A percentile compares a stretch with the other conserved stretches of the same genome.
Evolutionary conservation across 2,329 filamentous ascomycete species (phyloP).

Genomic region (Diplocarpon mali): DNA sequence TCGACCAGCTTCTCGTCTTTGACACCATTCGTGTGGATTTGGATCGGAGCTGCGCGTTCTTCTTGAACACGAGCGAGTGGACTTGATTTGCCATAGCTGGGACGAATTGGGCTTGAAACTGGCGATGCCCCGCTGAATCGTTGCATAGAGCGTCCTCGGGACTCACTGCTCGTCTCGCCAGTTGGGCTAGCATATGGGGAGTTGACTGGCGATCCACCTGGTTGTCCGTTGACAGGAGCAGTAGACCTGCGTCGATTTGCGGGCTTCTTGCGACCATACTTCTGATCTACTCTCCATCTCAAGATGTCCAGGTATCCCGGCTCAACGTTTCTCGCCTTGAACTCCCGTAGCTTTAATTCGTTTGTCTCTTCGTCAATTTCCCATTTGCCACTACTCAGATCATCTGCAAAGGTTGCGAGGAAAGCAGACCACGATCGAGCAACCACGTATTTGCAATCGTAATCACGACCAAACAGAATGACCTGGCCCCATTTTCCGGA

Average conservation of each 20-base stretch:
- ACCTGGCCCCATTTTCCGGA: constrained; percentile 91
- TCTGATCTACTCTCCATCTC: constrained; percentile 91
- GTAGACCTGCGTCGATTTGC: constrained; percentile 40
- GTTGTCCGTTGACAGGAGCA: constrained; percentile 23
- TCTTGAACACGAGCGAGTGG: constrained; percentile 67
- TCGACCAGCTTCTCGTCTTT: constrained; percentile 26
- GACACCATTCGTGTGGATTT: constrained; percentile 18
- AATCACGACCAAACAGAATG: constrained; percentile 93
- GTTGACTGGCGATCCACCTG: constrained; percentile 35
- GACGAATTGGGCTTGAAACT: constrained; percentile 51
- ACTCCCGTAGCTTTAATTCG: constrained; percentile 86
- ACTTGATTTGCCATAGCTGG: constrained; percentile 56
- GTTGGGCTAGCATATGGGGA: constrained; percentile 57
- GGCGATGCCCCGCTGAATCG: constrained; percentile 55
- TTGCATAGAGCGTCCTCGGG: constrained; percentile 61
- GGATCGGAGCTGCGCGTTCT: constrained; percentile 35
- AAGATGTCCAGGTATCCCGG: constrained; percentile 91
- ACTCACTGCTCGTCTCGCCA: constrained; percentile 45
- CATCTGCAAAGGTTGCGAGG: constrained; percentile 77
- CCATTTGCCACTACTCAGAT: constrained; percentile 81
- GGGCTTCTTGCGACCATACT: constrained; percentile 53
- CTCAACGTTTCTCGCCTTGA: constrained; percentile 80
- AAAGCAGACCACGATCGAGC: constrained; percentile 86
- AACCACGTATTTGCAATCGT: constrained; percentile 96
- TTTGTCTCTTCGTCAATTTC: constrained; percentile 84